Base-by-base conservation (phyloP, 2,329 filamentous ascomycete species). In the Sphaerostilbella broomeana region DNA sequence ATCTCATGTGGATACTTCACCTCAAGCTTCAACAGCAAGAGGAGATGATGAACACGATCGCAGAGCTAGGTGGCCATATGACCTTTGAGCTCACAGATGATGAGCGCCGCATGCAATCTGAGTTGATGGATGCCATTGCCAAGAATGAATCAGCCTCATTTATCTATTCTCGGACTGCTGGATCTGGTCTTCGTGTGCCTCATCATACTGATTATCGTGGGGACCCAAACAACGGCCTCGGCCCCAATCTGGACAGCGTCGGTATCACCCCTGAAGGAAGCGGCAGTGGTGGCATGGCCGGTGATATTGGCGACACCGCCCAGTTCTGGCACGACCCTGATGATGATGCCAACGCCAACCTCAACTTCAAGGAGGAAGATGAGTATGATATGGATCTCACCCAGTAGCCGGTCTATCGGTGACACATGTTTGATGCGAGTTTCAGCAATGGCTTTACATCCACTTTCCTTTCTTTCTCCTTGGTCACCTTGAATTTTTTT, bases 1-100 rank as follows among this genome's bases (percentile, higher is more conserved):
- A 98, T 65, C 72, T 98, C 37, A 95, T 97, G 87, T 97, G 92
- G 92, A 83, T 94, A 68, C 69, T 95, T 44, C 81, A 95, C 57
- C 74, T 86, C 56, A 94, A 94, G 65, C 74, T 94, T 49, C 82
- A 92, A 57, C 86, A 94, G 61, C 86, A 94, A 59, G 84, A 94
- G 47, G 84, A 95, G 57, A 75, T 97, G 35, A 79, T 84, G 53
- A 84, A 89, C 53, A 70, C 77, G 36, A 81, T 94, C 42, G 69
- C 73, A 21, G 79, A 81, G 43, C 71, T 89, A 11, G 86, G 86
- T 29, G 82, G 82, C 7, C 73, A 73, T 11, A 84, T 86, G 62
- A 86, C 87, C 1, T 89, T 92, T 53, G 81, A 88, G 54, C 71
- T 85, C 49, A 87, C 81, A 2, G 92, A 98, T 48, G 92, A 97